Conservation (phyloP, 208 protist genomes). For the Acanthamoeba lenticulata region DNA sequence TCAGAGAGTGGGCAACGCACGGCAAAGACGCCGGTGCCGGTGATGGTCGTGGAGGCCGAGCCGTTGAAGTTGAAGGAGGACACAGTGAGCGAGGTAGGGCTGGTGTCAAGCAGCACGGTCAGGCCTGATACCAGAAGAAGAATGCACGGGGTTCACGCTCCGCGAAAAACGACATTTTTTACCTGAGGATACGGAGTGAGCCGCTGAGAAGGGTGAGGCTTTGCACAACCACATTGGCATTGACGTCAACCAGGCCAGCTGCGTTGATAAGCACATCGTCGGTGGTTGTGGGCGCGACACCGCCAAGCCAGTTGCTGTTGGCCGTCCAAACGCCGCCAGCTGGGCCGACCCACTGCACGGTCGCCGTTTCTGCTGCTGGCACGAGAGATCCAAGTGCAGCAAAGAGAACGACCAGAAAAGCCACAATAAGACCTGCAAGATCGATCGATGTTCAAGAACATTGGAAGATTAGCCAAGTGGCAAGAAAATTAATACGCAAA, state of each 20-base stretch:
- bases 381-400: not conserved
- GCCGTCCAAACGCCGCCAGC: not conserved
- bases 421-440: too few relatives aligned
- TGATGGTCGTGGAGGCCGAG: not conserved
- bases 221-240: not conserved
- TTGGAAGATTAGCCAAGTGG: too few relatives aligned
- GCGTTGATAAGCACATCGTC: constrained; percentile 49
- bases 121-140: not conserved
- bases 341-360: not conserved
- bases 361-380: not conserved
- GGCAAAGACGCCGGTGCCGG: not conserved
- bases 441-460: too few relatives aligned
- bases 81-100: not conserved
- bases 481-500: too few relatives aligned
- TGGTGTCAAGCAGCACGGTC: not conserved
- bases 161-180: not conserved
- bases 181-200: not conserved
- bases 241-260: not conserved
- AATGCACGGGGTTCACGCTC: not conserved
- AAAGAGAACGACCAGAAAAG: too few relatives aligned
- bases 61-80: not conserved
- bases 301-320: not conserved
- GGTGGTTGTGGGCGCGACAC: not conserved
- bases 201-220: not conserved
- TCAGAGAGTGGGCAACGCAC: too few relatives aligned